A percentile compares a stretch with the other conserved stretches of the same genome.
Evolutionary conservation across 176 grass and related monocot genomes (phyloP).

Genomic region (Oryza glaberrima): DNA sequence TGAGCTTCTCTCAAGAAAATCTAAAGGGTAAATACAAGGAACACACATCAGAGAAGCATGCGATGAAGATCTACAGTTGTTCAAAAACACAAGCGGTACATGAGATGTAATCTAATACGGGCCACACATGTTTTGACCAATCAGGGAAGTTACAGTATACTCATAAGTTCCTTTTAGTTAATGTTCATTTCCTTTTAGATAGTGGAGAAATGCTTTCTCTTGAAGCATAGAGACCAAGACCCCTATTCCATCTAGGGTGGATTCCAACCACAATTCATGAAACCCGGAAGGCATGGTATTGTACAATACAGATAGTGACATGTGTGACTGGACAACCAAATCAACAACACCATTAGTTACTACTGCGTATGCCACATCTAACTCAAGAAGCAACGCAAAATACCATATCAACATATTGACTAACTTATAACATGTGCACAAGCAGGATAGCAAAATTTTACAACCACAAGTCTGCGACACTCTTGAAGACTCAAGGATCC

Average conservation of each 20-base stretch:
- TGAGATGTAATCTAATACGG: neutral
- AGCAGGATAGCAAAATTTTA: neutral
- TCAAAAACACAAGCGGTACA: constrained; percentile 1
- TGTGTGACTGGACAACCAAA: neutral
- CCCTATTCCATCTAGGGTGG: neutral
- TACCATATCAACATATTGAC: neutral
- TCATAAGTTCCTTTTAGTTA: neutral
- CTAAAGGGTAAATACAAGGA: neutral
- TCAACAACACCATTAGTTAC: neutral
- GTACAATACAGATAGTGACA: neutral
- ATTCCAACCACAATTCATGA: neutral
- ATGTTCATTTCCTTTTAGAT: neutral
- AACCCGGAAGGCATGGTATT: neutral
- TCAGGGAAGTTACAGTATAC: neutral
- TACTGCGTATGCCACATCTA: neutral
- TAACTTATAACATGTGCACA: neutral
- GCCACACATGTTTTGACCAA: neutral
- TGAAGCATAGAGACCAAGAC: neutral
- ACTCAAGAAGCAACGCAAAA: neutral
- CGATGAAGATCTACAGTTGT: constrained; percentile 23
- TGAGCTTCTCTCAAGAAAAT: neutral
- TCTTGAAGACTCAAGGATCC: neutral
- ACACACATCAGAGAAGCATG: neutral
- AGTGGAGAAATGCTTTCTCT: neutral
- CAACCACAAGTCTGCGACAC: neutral